These are phyloP conservation scores for Tanacetum coccineum DNA, from an alignment of 129 eudicot genomes.

Conservation along the genomic window DNA sequence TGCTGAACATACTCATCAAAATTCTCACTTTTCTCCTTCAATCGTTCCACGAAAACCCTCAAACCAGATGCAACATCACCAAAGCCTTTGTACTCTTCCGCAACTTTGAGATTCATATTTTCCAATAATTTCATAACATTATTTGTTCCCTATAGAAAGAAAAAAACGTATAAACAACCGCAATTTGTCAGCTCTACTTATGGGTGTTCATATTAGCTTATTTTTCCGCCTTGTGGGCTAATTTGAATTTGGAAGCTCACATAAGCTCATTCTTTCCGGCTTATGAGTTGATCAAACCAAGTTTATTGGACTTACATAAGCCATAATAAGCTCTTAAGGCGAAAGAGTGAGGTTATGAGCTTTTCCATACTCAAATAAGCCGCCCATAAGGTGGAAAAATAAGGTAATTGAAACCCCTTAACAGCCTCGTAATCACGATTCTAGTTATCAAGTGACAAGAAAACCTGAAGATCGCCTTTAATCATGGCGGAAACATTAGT, in stretches of 20 bases:
- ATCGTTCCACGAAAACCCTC: conserved; percentile 82
- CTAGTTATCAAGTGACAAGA: not conserved
- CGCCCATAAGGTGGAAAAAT: no score
- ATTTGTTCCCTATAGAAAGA: conserved; percentile 59
- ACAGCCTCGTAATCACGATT: not conserved
- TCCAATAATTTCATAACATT: conserved; percentile 77
- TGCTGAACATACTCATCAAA: conserved; percentile 71
- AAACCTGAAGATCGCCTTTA: conserved; percentile 81
- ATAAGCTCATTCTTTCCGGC: no score
- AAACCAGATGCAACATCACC: conserved; percentile 93
- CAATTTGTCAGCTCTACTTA: conserved; percentile 2
- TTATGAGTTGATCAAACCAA: no score
- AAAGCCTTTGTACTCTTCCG: conserved; percentile 79
- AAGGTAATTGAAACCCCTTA: no score
- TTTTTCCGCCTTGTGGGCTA: no score
- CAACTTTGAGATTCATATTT: conserved; percentile 81
- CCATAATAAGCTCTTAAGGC: no score
- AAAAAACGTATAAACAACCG: conserved; percentile 9
- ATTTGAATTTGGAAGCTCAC: no score
- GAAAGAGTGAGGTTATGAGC: no score
- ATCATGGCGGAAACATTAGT: conserved; percentile 60
- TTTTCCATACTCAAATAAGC: no score
- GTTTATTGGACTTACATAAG: no score
- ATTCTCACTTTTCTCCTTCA: conserved; percentile 65
- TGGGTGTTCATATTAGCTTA: no score